Percentiles rank a stretch among this genome's conserved stretches.
Evolutionary conservation across 495 filamentous ascomycete genomes (phyloP).

Genomic region (Ramalina peruviana): DNA sequence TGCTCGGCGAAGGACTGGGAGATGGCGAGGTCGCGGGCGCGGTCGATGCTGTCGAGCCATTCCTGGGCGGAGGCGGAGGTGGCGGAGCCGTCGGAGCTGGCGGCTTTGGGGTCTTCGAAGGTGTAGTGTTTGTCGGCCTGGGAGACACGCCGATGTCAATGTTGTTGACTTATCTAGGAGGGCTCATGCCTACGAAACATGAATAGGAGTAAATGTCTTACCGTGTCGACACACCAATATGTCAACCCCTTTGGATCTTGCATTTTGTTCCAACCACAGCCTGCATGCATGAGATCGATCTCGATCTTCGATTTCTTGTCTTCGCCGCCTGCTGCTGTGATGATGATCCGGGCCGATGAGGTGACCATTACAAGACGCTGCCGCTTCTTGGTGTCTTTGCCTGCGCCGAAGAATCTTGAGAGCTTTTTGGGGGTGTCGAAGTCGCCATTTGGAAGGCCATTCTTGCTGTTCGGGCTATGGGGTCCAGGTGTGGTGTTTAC

Average conservation of each 20-base stretch:
- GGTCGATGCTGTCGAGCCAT: slow-evolving; percentile 75
- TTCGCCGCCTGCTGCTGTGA: slow-evolving; percentile 85
- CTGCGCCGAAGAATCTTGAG: slow-evolving; percentile 71
- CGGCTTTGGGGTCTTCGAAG: slow-evolving; percentile 78
- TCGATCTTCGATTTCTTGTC: slow-evolving; percentile 93
- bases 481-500: slow-evolving; percentile 61
- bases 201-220: slow-evolving; percentile 32
- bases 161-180: background rate
- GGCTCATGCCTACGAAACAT: background rate
- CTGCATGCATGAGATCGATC: slow-evolving; percentile 60
- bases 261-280: slow-evolving; percentile 62
- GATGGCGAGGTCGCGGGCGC: slow-evolving; percentile 65
- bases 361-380: slow-evolving; percentile 94
- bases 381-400: slow-evolving; percentile 78
- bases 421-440: slow-evolving; percentile 66
- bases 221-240: slow-evolving; percentile 87
- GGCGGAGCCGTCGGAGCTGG: slow-evolving; percentile 31
- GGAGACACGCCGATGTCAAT: background rate
- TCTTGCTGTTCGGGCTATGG: slow-evolving; percentile 52
- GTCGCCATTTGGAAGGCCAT: slow-evolving; percentile 39
- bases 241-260: slow-evolving; percentile 70
- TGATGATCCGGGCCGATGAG: slow-evolving; percentile 71
- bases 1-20: slow-evolving; percentile 47
- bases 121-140: slow-evolving; percentile 82
- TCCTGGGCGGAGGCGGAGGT: slow-evolving; percentile 51